Evolutionary conservation across 1,139 yeast species (phyloP).

Genomic region (Kluyveromyces marxianus): DNA sequence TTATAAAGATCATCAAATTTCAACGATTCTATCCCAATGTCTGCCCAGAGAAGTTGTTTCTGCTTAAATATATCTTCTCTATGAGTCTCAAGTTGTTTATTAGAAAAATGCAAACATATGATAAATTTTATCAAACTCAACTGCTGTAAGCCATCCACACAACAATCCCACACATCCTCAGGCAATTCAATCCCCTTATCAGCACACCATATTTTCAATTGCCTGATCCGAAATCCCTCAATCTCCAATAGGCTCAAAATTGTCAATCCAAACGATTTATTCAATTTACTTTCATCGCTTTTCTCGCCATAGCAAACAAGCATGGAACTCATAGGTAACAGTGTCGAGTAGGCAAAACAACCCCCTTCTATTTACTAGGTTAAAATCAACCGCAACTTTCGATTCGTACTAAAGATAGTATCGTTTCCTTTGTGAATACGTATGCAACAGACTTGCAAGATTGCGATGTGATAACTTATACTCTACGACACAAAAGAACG

Average conservation of each 20-base stretch:
- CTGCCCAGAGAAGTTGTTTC: conserved; percentile 15
- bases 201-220: conserved; percentile 3
- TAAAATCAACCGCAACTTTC: too few relatives aligned
- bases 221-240: conserved; percentile 9
- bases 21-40: conserved; percentile 9
- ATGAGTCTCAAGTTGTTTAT: conserved; percentile 15
- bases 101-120: conserved; percentile 11
- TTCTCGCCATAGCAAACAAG: conserved; percentile 2
- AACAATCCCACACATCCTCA: conserved; percentile 5
- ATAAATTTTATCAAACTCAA: conserved; percentile 3
- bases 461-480: too few relatives aligned
- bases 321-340: conserved; percentile 3
- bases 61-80: conserved; percentile 11
- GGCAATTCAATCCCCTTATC: neutral
- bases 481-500: too few relatives aligned
- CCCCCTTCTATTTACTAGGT: too few relatives aligned
- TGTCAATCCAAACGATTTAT: conserved; percentile 1
- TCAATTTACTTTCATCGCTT: neutral
- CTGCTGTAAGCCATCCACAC: neutral
- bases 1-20: conserved; percentile 10
- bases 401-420: too few relatives aligned
- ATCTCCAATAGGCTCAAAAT: conserved; percentile 9
- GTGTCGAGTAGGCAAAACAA: neutral
- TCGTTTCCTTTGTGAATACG: too few relatives aligned
- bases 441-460: too few relatives aligned